Evolutionary conservation across 768 basidiomycete species (phyloP).

Genomic region (Leccinum variicolor): DNA sequence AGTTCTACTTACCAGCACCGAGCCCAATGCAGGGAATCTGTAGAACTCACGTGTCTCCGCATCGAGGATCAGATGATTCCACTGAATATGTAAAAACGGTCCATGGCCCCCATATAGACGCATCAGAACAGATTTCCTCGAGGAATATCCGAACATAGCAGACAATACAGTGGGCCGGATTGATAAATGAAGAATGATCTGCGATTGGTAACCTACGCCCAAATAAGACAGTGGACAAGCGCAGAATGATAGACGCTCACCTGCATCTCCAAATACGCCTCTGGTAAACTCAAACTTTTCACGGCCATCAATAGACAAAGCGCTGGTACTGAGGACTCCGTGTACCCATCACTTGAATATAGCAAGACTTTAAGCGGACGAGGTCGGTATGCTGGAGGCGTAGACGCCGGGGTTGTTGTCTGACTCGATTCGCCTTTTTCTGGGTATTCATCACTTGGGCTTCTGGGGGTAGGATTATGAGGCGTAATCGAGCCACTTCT

Average conservation of each 20-base stretch:
- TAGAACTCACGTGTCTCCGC: neutral
- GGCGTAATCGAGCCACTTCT: constrained; percentile 21
- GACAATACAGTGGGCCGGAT: constrained; percentile 15
- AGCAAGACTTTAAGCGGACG: constrained; percentile 72
- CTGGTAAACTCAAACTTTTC: constrained; percentile 64
- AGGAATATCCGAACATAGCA: too few relatives aligned
- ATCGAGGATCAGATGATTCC: neutral
- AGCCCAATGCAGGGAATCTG: neutral
- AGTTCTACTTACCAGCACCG: neutral
- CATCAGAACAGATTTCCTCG: too few relatives aligned
- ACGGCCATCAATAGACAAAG: constrained; percentile 83
- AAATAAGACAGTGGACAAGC: constrained; percentile 1
- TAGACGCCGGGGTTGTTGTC: constrained; percentile 1
- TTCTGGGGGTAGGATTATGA: constrained; percentile 1
- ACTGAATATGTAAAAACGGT: too few relatives aligned
- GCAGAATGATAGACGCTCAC: constrained; percentile 12
- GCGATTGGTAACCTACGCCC: constrained; percentile 50
- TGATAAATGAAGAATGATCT: constrained; percentile 93
- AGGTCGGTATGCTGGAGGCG: constrained; percentile 37
- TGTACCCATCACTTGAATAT: constrained; percentile 87
- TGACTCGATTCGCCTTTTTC: constrained; percentile 14
- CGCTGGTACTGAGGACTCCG: constrained; percentile 87
- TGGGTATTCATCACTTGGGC: constrained; percentile 17
- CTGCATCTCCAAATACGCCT: constrained; percentile 92
- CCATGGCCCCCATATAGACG: too few relatives aligned